These are phyloP conservation scores for Macrocybe sp. DNA, from an alignment of 1,284 basidiomycete species.

Conservation along the genomic window DNA sequence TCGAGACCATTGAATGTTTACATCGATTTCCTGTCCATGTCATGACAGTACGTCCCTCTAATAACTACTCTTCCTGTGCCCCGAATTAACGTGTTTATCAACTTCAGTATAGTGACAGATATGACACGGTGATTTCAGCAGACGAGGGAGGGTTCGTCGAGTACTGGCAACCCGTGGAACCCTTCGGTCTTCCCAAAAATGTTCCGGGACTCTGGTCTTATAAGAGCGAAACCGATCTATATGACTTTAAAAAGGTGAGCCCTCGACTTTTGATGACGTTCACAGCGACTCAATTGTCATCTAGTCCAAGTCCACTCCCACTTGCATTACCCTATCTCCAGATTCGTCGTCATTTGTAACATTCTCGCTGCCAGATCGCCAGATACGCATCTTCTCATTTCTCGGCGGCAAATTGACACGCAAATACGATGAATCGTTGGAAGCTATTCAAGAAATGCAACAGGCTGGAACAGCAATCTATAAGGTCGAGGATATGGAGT, in stretches of 20 bases:
- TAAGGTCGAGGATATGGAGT: slow-evolving; percentile 98
- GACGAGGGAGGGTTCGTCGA: slow-evolving; percentile 96
- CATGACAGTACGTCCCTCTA: slow-evolving; percentile 66
- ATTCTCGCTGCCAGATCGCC: slow-evolving; percentile 88
- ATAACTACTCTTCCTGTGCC: slow-evolving; percentile 5
- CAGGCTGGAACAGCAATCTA: slow-evolving; percentile 89
- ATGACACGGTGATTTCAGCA: slow-evolving; percentile 90
- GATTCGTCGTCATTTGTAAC: slow-evolving; percentile 87
- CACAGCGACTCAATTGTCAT: slow-evolving; percentile 4
- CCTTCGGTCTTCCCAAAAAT: slow-evolving; percentile 79
- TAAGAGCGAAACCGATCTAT: slow-evolving; percentile 91
- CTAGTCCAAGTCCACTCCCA: slow-evolving; percentile 87
- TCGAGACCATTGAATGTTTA: slow-evolving; percentile 71
- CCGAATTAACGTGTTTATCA: slow-evolving; percentile 1
- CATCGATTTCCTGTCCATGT: slow-evolving; percentile 89
- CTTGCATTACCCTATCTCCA: slow-evolving; percentile 88
- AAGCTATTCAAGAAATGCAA: slow-evolving; percentile 95
- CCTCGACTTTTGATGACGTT: not conserved
- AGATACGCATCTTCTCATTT: slow-evolving; percentile 93
- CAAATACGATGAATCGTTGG: slow-evolving; percentile 92
- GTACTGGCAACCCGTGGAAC: slow-evolving; percentile 91
- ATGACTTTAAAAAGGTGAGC: slow-evolving; percentile 95
- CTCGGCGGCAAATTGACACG: slow-evolving; percentile 86
- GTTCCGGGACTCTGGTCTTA: slow-evolving; percentile 82
- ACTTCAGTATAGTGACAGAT: slow-evolving; percentile 81